Conservation (phyloP, 495 filamentous ascomycete genomes). For the Lepidopterella palustris region DNA sequence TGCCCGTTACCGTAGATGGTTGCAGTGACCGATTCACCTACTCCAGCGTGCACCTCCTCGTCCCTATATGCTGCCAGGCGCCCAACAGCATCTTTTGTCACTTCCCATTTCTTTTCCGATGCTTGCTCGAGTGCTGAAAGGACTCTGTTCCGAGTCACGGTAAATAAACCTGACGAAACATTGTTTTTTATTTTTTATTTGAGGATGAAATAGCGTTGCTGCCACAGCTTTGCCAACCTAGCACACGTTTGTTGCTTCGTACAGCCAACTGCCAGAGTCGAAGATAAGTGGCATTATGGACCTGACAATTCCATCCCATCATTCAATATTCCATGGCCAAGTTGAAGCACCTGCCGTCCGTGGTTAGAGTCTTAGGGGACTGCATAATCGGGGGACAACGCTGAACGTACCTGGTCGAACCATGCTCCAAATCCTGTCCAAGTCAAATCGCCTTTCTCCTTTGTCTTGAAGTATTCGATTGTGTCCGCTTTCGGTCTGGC, state of each 20-base stretch:
- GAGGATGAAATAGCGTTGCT: slow-evolving; percentile 1
- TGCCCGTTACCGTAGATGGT: neutral
- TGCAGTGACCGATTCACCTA: neutral
- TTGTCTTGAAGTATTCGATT: slow-evolving; percentile 8
- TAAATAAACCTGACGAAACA: slow-evolving; percentile 10
- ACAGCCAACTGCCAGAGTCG: slow-evolving; percentile 5
- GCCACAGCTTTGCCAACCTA: slow-evolving; percentile 9
- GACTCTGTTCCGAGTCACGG: slow-evolving; percentile 11
- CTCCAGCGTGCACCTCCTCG: neutral
- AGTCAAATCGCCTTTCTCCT: neutral
- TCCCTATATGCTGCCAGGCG: neutral
- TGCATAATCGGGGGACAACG: neutral
- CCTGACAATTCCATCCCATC: neutral
- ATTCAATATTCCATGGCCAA: neutral
- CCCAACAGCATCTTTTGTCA: neutral
- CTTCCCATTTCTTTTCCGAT: slow-evolving; percentile 3
- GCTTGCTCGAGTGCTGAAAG: slow-evolving; percentile 9
- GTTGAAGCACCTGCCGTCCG: neutral
- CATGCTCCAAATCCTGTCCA: slow-evolving; percentile 13
- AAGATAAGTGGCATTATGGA: neutral
- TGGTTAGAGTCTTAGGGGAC: neutral
- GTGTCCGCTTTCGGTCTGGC: neutral
- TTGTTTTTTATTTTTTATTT: slow-evolving; percentile 11
- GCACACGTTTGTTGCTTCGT: slow-evolving; percentile 9
- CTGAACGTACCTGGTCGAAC: slow-evolving; percentile 16